Base-by-base conservation (phyloP, 345 rosid species). In the Trapa incisa region DNA sequence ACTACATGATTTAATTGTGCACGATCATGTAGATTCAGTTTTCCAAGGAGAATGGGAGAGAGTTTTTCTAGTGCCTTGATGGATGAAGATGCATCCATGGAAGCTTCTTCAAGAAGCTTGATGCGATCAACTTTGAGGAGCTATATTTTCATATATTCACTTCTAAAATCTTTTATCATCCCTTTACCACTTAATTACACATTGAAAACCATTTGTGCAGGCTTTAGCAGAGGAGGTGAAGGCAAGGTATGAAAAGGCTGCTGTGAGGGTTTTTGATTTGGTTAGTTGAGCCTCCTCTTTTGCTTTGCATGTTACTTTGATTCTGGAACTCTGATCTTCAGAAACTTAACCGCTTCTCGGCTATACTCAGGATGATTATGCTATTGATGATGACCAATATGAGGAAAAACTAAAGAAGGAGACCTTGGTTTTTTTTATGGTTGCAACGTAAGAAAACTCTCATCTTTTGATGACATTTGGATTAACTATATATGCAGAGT, bases 351-450 rank as follows among this genome's bases (percentile, higher is more conserved):
- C 35, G 69, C 41, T 22, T 45, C 53, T 37, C 56, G 56, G 61
- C 65, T 68, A 63, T 66, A 6, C 47, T 64, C 33, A 95, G 99
- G 99, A 95, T 66, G 99, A 95, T 77, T 95, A 91, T 68, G 97
- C 98, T 0, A 94, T 77, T 1, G 98, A 95, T 73, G 98, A 95
- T 53, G 97, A 95, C 54, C 96, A 89, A 74, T 95, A 95, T 71
- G 92, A 85, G 75, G 90, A 84, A 79, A 91, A 95, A 73, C 71
- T 95, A 75, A 95, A 86, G 83, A 95, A 86, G 69, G 99, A 95
- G 75, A 78, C 68, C 71, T 65, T 86, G 41, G 96, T 79, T 72
- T 74, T 95, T 77, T 89, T 95, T 83, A 87, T 95, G 79, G 77
- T 95, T 68, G 99, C 99, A 61, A 95, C 99, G 99, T 95, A 71